phyloP scores from a whole-genome alignment of 495 filamentous ascomycete genomes.

The Pseudotulostoma volvatum region DNA sequence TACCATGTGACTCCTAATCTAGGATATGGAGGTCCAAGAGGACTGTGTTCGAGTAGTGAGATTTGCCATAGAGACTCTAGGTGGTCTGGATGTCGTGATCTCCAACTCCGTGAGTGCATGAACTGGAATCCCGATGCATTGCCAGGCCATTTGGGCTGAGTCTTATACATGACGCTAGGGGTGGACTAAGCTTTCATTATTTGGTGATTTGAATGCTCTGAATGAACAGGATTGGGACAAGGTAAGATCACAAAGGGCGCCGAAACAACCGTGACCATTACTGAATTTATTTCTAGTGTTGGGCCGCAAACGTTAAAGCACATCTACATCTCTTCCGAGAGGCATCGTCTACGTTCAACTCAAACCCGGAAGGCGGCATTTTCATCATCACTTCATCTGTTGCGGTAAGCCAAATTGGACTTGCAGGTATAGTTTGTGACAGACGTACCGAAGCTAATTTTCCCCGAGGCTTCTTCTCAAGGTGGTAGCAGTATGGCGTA shows the following conservation, averaged over 20 bases:
- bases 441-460: background rate
- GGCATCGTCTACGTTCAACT: constrained; percentile 47
- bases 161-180: constrained; percentile 39
- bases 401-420: constrained; percentile 30
- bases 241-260: too few relatives aligned
- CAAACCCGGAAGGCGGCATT: constrained; percentile 51
- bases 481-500: constrained; percentile 54
- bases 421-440: too few relatives aligned
- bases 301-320: constrained; percentile 52
- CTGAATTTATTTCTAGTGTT: constrained; percentile 31
- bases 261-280: background rate
- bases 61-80: constrained; percentile 39
- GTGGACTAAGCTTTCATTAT: constrained; percentile 48
- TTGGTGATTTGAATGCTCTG: constrained; percentile 46
- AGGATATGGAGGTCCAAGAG: constrained; percentile 42
- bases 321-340: constrained; percentile 44
- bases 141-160: too few relatives aligned
- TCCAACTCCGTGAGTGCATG: constrained; percentile 57
- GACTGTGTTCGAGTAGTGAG: constrained; percentile 40
- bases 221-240: constrained; percentile 55
- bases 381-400: constrained; percentile 53
- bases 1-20: background rate
- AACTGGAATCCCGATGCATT: too few relatives aligned
- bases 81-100: constrained; percentile 53
- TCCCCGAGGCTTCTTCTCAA: too few relatives aligned